Conservation (phyloP, 140 eudicot species). For the Anethum foeniculum region DNA sequence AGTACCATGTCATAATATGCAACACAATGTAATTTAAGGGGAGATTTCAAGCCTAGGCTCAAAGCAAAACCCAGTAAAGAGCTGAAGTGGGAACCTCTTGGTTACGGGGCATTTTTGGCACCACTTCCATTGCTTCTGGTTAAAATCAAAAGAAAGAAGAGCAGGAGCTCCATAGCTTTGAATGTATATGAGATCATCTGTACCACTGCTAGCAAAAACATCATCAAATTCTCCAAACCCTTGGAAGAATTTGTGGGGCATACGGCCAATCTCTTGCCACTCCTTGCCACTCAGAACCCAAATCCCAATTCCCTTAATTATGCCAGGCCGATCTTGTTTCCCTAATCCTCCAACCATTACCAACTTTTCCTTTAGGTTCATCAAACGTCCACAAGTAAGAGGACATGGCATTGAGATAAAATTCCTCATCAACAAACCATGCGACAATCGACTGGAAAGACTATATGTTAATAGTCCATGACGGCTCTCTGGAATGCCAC, state of each 20-base stretch:
- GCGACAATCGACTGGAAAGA: background rate
- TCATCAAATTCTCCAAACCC: conserved; percentile 95
- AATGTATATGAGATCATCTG: conserved; percentile 13
- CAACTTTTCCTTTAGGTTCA: conserved; percentile 67
- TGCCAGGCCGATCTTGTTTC: conserved; percentile 67
- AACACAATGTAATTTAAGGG: background rate
- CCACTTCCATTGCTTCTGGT: conserved; percentile 55
- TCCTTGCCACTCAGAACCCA: conserved; percentile 32
- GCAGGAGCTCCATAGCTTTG: conserved; percentile 17
- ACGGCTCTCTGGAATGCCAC: conserved; percentile 1
- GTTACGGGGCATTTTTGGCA: conserved; percentile 80
- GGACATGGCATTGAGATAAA: conserved; percentile 11
- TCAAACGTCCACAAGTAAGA: conserved; percentile 83
- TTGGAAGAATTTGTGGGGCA: conserved; percentile 80
- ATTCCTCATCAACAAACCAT: conserved; percentile 8
- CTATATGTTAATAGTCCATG: conserved; percentile 9
- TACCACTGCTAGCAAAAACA: conserved; percentile 62
- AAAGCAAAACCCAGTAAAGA: conserved; percentile 12
- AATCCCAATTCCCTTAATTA: conserved; percentile 9
- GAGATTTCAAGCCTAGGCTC: conserved; percentile 12
- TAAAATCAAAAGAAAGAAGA: conserved; percentile 8
- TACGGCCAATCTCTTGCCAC: conserved; percentile 74
- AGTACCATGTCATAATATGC: background rate
- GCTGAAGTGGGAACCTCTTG: conserved; percentile 85
- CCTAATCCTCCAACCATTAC: conserved; percentile 91